phyloP scores from a whole-genome alignment of 2,329 filamentous ascomycete genomes.

The Chalaropsis thielavioides region DNA sequence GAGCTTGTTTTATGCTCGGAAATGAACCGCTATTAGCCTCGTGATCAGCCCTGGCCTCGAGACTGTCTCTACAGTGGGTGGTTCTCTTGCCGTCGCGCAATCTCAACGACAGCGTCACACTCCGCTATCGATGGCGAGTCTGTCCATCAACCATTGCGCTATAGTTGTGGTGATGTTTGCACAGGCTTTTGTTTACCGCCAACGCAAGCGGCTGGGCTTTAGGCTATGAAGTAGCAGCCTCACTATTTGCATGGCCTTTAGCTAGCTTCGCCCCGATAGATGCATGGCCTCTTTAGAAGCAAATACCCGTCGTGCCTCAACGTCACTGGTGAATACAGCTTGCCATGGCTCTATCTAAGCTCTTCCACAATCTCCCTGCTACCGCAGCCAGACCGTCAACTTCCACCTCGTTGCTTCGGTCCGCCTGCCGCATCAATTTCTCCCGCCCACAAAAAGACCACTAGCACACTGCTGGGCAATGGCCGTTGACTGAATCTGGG shows the following conservation, averaged over 20 bases:
- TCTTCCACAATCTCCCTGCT: neutral
- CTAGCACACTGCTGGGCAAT: constrained; percentile 1
- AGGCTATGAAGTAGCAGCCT: neutral
- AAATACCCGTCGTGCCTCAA: neutral
- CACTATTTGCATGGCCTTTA: neutral
- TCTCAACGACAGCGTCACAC: no score
- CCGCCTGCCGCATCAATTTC: neutral
- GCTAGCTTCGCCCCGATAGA: neutral
- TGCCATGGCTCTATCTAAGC: neutral
- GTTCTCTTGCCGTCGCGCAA: no score
- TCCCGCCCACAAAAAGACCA: neutral
- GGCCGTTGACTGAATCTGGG: constrained; percentile 5
- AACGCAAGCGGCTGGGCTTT: neutral
- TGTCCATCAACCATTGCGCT: no score
- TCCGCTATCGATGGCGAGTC: no score
- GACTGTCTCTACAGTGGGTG: neutral
- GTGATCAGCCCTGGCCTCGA: neutral
- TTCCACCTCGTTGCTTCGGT: neutral
- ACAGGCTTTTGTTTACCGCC: neutral
- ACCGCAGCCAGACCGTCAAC: neutral
- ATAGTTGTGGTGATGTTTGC: neutral
- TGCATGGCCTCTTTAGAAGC: constrained; percentile 2
- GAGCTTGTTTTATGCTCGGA: neutral
- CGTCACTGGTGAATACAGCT: neutral
- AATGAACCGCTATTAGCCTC: neutral